Evolutionary conservation across 805 yeast species (phyloP).

Genomic region (Suhomyces emberorum): DNA sequence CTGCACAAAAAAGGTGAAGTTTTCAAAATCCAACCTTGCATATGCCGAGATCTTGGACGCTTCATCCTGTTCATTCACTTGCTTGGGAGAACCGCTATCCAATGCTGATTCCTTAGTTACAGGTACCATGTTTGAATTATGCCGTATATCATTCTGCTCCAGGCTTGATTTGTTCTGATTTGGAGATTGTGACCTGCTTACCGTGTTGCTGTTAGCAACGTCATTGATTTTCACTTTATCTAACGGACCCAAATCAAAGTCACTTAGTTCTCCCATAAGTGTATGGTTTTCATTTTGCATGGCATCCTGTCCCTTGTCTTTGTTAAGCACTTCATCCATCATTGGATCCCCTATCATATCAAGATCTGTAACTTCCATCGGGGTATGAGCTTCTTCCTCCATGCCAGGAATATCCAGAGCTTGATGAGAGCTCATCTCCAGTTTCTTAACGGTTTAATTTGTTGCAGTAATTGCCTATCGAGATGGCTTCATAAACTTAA

Average conservation of each 20-base stretch:
- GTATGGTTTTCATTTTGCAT: background rate
- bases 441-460: too few species aligned
- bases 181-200: slow-evolving; percentile 16
- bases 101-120: slow-evolving; percentile 13
- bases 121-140: slow-evolving; percentile 15
- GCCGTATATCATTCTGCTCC: slow-evolving; percentile 11
- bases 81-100: background rate
- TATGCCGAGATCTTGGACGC: slow-evolving; percentile 49
- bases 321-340: background rate
- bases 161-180: background rate
- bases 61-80: slow-evolving; percentile 11
- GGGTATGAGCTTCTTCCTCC: background rate
- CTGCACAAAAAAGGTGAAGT: slow-evolving; percentile 92
- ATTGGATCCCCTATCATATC: background rate
- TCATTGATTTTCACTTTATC: slow-evolving; percentile 6
- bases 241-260: slow-evolving; percentile 12
- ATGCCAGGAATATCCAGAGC: background rate
- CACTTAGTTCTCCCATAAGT: slow-evolving; percentile 6
- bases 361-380: background rate
- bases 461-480: too few species aligned
- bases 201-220: slow-evolving; percentile 8
- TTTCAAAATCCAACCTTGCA: slow-evolving; percentile 84
- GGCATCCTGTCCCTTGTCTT: background rate
- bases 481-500: too few species aligned
- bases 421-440: background rate